A percentile compares a stretch with the other conserved stretches of the same genome.
phyloP scores from a whole-genome alignment of 2,329 filamentous ascomycete genomes.

The Xylariaceae sp. region DNA sequence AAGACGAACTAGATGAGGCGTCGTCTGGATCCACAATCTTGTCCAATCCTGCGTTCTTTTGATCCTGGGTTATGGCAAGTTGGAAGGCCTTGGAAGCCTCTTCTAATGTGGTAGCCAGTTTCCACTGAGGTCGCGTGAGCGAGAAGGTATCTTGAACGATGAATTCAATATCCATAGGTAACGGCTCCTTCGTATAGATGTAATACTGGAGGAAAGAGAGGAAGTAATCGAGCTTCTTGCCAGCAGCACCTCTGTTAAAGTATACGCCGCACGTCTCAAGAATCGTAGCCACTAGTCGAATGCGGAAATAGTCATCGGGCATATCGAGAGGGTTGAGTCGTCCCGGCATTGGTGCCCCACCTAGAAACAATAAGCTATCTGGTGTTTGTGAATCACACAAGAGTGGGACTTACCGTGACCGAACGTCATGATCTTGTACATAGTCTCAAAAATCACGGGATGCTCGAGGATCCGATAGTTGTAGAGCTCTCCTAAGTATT shows the following conservation, averaged over 20 bases:
- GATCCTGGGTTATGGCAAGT: slow-evolving; percentile 84
- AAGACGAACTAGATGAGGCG: slow-evolving; percentile 62
- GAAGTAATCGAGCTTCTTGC: slow-evolving; percentile 98
- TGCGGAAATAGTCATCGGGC: slow-evolving; percentile 93
- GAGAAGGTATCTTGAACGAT: slow-evolving; percentile 89
- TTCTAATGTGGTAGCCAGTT: slow-evolving; percentile 71
- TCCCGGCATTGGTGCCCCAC: slow-evolving; percentile 76
- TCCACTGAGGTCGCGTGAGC: slow-evolving; percentile 86
- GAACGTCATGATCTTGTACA: slow-evolving; percentile 93
- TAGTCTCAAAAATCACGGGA: slow-evolving; percentile 86
- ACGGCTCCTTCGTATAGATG: slow-evolving; percentile 78
- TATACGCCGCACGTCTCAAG: slow-evolving; percentile 95
- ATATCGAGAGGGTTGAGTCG: slow-evolving; percentile 74
- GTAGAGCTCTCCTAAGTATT: slow-evolving; percentile 94
- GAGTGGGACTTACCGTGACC: slow-evolving; percentile 60
- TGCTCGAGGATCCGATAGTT: slow-evolving; percentile 97
- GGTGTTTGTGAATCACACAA: not conserved
- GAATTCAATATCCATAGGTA: slow-evolving; percentile 98
- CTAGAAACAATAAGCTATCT: slow-evolving; percentile 30
- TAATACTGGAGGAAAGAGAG: slow-evolving; percentile 97
- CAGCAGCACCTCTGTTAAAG: slow-evolving; percentile 87
- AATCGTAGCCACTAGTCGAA: slow-evolving; percentile 82
- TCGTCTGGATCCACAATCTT: slow-evolving; percentile 70
- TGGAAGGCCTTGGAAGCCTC: slow-evolving; percentile 83
- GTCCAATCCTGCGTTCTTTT: slow-evolving; percentile 71